Evolutionary conservation across 2,329 filamentous ascomycete species (phyloP).

Genomic region (Neonectria sp.): DNA sequence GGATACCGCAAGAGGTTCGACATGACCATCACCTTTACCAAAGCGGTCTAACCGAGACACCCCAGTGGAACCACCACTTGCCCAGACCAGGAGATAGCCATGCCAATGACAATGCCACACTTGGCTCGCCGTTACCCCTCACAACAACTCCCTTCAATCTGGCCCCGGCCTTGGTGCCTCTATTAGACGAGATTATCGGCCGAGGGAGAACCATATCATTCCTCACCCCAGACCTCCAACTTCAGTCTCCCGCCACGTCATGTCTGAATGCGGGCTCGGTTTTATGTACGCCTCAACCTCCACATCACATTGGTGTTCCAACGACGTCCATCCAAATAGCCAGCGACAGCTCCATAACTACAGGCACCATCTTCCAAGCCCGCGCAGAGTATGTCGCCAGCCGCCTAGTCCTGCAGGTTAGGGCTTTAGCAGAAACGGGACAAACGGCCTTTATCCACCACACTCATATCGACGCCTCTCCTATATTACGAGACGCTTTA

Average conservation of each 20-base stretch:
- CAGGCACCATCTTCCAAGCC: conserved; percentile 19
- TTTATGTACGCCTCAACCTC: not conserved
- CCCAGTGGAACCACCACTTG: not conserved
- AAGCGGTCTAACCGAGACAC: not conserved
- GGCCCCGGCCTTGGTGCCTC: conserved; percentile 19
- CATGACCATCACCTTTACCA: not conserved
- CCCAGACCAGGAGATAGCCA: not conserved
- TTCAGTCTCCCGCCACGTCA: not conserved
- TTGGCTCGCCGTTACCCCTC: not conserved
- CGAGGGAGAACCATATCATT: conserved; percentile 2
- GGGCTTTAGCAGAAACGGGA: conserved; percentile 14
- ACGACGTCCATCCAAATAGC: not conserved
- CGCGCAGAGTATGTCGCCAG: conserved; percentile 26
- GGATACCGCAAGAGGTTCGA: not conserved
- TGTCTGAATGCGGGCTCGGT: not conserved
- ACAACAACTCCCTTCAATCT: conserved; percentile 4
- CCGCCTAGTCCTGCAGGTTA: conserved; percentile 13
- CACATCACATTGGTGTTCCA: not conserved
- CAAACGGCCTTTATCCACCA: conserved; percentile 27
- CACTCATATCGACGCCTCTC: conserved; percentile 19
- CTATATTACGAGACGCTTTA: conserved; percentile 16
- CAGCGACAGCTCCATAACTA: conserved; percentile 5
- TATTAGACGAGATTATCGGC: conserved; percentile 14
- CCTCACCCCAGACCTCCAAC: not conserved
- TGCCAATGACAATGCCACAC: not conserved